Conservation (phyloP, 1,139 yeast genomes). For the Kodamaea fungicola region DNA sequence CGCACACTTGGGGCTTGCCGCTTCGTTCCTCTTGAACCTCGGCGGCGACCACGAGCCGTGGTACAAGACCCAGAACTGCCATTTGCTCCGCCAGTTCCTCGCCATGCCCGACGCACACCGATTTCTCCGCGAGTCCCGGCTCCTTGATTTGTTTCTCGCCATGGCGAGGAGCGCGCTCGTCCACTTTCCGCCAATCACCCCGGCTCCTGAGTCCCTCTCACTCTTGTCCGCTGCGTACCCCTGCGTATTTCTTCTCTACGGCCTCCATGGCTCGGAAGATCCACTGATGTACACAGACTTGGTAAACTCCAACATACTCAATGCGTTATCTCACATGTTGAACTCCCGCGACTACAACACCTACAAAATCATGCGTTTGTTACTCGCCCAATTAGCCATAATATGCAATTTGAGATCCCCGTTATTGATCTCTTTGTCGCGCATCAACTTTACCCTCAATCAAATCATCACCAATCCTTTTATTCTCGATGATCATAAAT, state of each 20-base stretch:
- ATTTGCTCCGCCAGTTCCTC: constrained; percentile 20
- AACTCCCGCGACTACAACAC: constrained; percentile 4
- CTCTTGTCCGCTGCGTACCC: constrained; percentile 27
- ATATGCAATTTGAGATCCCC: constrained; percentile 8
- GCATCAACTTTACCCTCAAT: constrained; percentile 26
- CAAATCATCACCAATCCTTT: constrained; percentile 30
- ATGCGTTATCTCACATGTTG: constrained; percentile 20
- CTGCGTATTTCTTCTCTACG: constrained; percentile 12
- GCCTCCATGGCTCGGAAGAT: constrained; percentile 5
- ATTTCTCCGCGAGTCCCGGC: constrained; percentile 33
- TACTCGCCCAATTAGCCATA: constrained; percentile 15
- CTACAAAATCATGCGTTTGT: constrained; percentile 8
- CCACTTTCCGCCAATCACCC: constrained; percentile 47
- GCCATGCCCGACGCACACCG: constrained; percentile 12
- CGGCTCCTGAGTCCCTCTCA: constrained; percentile 20
- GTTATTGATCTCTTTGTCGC: constrained; percentile 25
- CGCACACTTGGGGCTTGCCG: constrained; percentile 13
- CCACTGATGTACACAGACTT: constrained; percentile 16
- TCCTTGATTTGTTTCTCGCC: constrained; percentile 39
- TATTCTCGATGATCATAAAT: constrained; percentile 17
- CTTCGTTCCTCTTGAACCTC: constrained; percentile 49
- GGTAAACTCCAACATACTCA: constrained; percentile 19
- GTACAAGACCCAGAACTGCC: constrained; percentile 43
- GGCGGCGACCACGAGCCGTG: constrained; percentile 49
- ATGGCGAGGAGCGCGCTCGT: constrained; percentile 37